Percentiles rank a stretch among this genome's conserved stretches.
Conservation (phyloP, 257 asterid species). For the Capsicum rhomboideum region DNA sequence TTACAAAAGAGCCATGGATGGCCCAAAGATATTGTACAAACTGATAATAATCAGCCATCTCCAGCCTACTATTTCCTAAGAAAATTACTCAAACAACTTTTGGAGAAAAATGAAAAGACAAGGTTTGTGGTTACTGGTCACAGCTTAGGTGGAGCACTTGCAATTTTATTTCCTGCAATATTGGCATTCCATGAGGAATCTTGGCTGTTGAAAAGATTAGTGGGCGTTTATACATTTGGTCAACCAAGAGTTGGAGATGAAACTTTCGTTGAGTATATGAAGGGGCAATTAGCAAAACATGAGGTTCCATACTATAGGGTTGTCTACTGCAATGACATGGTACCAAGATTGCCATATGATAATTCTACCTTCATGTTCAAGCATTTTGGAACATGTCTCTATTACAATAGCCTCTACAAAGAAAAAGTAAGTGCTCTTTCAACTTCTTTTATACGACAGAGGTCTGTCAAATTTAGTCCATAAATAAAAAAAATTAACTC, state of each 20-base stretch:
- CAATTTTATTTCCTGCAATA: constrained; percentile 42
- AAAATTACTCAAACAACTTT: constrained; percentile 10
- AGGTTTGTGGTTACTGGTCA: constrained; percentile 49
- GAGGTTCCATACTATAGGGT: constrained; percentile 39
- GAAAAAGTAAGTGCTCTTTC: constrained; percentile 23
- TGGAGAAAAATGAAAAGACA: not conserved
- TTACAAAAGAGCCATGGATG: constrained; percentile 21
- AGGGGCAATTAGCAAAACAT: constrained; percentile 7
- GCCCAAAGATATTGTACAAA: constrained; percentile 4
- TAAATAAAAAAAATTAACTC: too few species aligned
- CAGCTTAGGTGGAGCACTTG: constrained; percentile 70
- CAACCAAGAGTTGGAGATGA: constrained; percentile 69
- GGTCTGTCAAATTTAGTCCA: not conserved
- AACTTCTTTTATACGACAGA: not conserved
- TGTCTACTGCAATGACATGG: constrained; percentile 50
- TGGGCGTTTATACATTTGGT: constrained; percentile 50
- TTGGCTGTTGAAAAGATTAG: constrained; percentile 28
- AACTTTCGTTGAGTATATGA: constrained; percentile 32
- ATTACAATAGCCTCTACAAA: constrained; percentile 37
- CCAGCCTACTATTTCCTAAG: constrained; percentile 34
- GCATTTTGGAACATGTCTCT: constrained; percentile 56
- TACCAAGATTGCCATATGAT: constrained; percentile 55
- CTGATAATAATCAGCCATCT: not conserved
- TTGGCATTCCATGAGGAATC: constrained; percentile 34
- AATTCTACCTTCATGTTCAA: constrained; percentile 27